Base-by-base conservation (phyloP, 2,329 filamentous ascomycete species). In the Fusarium newnesense region DNA sequence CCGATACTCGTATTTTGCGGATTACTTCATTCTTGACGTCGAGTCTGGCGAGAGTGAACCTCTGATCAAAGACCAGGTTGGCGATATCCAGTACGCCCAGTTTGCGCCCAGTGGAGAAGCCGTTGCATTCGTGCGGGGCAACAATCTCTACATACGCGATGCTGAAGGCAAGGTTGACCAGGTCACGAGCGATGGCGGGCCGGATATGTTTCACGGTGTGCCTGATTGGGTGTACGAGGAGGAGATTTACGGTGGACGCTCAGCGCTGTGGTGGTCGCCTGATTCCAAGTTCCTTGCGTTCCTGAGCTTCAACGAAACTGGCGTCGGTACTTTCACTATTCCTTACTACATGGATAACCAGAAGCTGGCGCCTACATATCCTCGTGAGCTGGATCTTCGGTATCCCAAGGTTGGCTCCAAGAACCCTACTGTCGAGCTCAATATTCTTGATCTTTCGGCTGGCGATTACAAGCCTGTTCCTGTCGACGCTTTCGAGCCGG, bases 231-330 rank as follows among this genome's bases (percentile, higher is more conserved):
- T 98, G 0, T 97, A 97, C 76, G 94, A 96, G 79, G 85, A 87
- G 67, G 82, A 84, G 64, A 80, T 84, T 7, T 93, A 97, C 70
- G 82, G 85, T 9, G 90, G 88, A 4, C 93, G 94, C 73, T 94
- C 89, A 67, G 94, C 93, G 4, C 94, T 95, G 2, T 98, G 96
- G 96, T 98, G 95, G 93, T 95, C 94, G 21, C 89, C 92, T 30
- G 94, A 96, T 80, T 95, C 94, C 43, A 91, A 94, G 77, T 97
- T 93, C 79, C 82, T 98, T 64, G 94, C 96, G 8, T 98, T 97
- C 80, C 84, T 98, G 69, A 91, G 94, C 53, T 98, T 96, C 11
- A 95, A 98, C 79, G 90, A 93, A 83, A 92, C 90, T 1, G 91
- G 90, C 2, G 91, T 93, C 11, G 87, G 85, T 7, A 92, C 90